Conservation (phyloP, 352 stramenopile species). For the Globisporangium megalacanthum region DNA sequence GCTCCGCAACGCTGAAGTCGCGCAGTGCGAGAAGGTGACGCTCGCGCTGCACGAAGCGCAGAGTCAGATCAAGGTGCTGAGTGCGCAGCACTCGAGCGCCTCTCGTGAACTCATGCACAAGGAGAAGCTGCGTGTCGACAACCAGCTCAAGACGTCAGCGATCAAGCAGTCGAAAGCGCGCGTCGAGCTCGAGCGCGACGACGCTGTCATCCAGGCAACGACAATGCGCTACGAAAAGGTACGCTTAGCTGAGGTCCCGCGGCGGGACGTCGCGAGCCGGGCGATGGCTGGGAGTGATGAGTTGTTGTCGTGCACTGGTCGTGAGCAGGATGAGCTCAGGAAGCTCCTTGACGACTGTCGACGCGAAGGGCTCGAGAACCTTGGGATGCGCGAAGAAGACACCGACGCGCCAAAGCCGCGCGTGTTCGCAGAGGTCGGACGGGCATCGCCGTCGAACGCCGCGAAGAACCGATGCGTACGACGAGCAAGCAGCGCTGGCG, state of each 20-base stretch:
- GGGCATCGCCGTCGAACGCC: conserved; percentile 2
- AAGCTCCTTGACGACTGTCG: conserved; percentile 35
- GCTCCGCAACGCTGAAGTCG: conserved; percentile 42
- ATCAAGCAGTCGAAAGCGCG: conserved; percentile 44
- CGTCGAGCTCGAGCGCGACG: conserved; percentile 48
- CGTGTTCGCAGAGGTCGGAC: conserved; percentile 31
- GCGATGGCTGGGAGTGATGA: background rate
- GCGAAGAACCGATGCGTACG: background rate
- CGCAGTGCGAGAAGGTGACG: conserved; percentile 52
- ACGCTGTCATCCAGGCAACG: conserved; percentile 37
- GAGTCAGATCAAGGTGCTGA: conserved; percentile 43
- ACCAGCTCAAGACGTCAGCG: conserved; percentile 40
- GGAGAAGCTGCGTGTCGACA: conserved; percentile 51
- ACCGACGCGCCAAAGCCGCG: conserved; percentile 37
- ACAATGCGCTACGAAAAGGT: conserved; percentile 40
- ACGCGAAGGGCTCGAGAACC: conserved; percentile 33
- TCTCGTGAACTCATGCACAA: conserved; percentile 46
- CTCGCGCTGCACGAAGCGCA: conserved; percentile 40
- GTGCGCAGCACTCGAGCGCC: conserved; percentile 37
- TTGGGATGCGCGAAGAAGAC: conserved; percentile 76
- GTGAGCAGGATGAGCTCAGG: conserved; percentile 19
- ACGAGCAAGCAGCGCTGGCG: background rate
- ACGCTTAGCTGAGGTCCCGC: background rate
- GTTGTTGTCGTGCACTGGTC: background rate
- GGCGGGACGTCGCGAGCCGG: too few relatives aligned